phyloP scores from a whole-genome alignment of 805 yeast genomes.

The Peterozyma toletana region DNA sequence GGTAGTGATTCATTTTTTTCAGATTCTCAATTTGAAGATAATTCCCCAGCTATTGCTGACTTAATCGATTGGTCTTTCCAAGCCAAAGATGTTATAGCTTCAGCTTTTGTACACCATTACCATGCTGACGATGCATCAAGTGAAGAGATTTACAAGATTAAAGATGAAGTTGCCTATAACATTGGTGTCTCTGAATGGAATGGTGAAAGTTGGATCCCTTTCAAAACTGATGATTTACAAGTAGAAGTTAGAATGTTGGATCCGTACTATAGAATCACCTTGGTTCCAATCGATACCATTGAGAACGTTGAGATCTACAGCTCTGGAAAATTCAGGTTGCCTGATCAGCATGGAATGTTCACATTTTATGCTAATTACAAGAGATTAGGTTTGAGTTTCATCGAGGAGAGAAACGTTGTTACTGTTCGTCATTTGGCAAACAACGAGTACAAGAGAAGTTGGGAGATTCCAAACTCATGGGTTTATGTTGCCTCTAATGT shows the following conservation, averaged over 20 bases:
- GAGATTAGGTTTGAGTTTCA: constrained; percentile 66
- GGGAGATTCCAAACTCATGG: constrained; percentile 92
- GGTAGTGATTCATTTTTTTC: constrained; percentile 59
- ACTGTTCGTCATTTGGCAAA: constrained; percentile 92
- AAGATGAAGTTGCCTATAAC: constrained; percentile 57
- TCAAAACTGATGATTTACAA: constrained; percentile 56
- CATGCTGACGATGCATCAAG: constrained; percentile 38
- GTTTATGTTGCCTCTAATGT: constrained; percentile 71
- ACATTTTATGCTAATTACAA: constrained; percentile 75
- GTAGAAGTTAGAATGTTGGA: constrained; percentile 85
- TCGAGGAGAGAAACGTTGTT: constrained; percentile 60
- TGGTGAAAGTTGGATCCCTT: constrained; percentile 67
- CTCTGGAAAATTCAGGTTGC: constrained; percentile 55
- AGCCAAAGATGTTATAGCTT: constrained; percentile 54
- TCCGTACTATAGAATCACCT: constrained; percentile 82
- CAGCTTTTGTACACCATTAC: constrained; percentile 45
- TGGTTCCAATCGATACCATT: constrained; percentile 34
- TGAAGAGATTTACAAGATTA: constrained; percentile 56
- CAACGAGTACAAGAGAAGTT: constrained; percentile 88
- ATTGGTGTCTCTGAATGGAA: constrained; percentile 40
- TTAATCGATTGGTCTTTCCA: constrained; percentile 70
- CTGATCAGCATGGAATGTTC: constrained; percentile 97
- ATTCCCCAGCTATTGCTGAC: constrained; percentile 34
- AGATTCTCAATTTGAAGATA: constrained; percentile 24
- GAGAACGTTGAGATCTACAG: constrained; percentile 41